Percentiles rank a stretch among this genome's conserved stretches.
Conservation (phyloP, 2,329 filamentous ascomycete species). For the Gliomastix tumulicola region DNA sequence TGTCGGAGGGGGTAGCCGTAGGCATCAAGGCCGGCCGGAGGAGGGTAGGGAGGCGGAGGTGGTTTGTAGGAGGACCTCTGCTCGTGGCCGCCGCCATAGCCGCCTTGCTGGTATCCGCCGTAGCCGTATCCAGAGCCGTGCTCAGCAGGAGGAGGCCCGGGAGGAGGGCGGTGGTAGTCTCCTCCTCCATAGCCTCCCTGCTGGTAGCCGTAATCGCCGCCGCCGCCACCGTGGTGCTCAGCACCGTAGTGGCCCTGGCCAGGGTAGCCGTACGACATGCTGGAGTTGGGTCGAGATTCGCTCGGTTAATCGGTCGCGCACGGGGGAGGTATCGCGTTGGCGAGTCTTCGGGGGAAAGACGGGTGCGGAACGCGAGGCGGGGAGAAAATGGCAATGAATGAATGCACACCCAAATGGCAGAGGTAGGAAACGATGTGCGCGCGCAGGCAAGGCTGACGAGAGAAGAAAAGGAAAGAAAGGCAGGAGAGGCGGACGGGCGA, state of each 20-base stretch:
- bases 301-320: no score
- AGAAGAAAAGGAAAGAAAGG: no score
- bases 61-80: conserved; percentile 12
- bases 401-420: no score
- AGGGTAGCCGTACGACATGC: conserved; percentile 30
- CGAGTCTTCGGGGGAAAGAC: no score
- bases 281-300: no score
- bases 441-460: no score
- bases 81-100: conserved; percentile 9
- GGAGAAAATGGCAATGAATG: no score
- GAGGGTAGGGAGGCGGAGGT: conserved; percentile 25
- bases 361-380: no score
- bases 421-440: no score
- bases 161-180: conserved; percentile 7
- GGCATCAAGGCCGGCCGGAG: conserved; percentile 33
- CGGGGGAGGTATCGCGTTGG: no score
- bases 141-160: conserved; percentile 9
- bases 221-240: conserved; percentile 15
- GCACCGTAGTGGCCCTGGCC: conserved; percentile 31
- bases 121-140: conserved; percentile 14
- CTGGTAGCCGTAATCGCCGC: conserved; percentile 16
- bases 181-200: conserved; percentile 2
- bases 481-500: no score
- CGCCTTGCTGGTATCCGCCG: conserved; percentile 10
- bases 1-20: conserved; percentile 37